Percentiles rank a stretch among this genome's conserved stretches.
phyloP scores from a whole-genome alignment of 495 filamentous ascomycete species.

The Neurospora terricola region DNA sequence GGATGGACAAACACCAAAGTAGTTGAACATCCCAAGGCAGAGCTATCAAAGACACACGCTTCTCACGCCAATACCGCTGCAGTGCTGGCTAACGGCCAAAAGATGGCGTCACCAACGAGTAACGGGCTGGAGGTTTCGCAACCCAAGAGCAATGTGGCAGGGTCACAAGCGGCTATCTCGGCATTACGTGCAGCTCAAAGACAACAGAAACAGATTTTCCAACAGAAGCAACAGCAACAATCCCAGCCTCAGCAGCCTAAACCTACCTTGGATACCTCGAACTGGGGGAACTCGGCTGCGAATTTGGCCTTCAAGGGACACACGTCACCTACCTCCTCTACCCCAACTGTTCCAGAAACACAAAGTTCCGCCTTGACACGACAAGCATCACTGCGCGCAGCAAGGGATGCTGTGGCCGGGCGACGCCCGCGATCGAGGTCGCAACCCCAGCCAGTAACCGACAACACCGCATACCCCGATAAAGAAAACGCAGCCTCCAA shows the following conservation, averaged over 20 bases:
- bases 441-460: conserved; percentile 32
- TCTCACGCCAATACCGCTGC: conserved; percentile 54
- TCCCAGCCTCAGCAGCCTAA: conserved; percentile 10
- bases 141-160: conserved; percentile 46
- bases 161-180: conserved; percentile 62
- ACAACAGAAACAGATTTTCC: conserved; percentile 32
- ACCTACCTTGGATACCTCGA: conserved; percentile 11
- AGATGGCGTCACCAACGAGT: conserved; percentile 38
- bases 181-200: conserved; percentile 54
- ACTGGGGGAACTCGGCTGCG: conserved; percentile 49
- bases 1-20: conserved; percentile 60
- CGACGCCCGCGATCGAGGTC: conserved; percentile 56
- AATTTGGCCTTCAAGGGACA: conserved; percentile 40
- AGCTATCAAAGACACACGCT: conserved; percentile 37
- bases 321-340: conserved; percentile 7
- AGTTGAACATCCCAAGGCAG: conserved; percentile 49
- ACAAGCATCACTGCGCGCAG: conserved; percentile 57
- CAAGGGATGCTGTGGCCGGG: conserved; percentile 60
- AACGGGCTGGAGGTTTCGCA: conserved; percentile 19
- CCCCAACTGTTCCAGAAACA: background rate
- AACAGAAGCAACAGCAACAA: conserved; percentile 26
- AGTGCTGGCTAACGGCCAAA: conserved; percentile 56
- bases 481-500: conserved; percentile 48
- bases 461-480: conserved; percentile 40
- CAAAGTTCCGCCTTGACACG: conserved; percentile 15